Percentiles rank a stretch among this genome's conserved stretches.
These are phyloP conservation scores for Begonia loranthoides DNA, from an alignment of 306 rosid genomes.

Conservation along the genomic window DNA sequence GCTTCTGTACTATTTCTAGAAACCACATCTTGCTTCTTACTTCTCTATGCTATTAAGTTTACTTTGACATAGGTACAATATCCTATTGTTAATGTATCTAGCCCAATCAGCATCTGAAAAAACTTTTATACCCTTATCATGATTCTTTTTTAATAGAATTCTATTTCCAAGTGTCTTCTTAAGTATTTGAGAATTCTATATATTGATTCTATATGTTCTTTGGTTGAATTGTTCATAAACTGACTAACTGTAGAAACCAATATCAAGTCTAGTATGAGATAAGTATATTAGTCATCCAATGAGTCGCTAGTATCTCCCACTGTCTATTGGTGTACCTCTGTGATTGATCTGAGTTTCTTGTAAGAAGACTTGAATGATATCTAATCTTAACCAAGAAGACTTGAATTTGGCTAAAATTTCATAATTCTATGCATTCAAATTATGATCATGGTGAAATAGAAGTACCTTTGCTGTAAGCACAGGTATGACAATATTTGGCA, in stretches of 20 bases:
- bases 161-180: neutral
- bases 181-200: neutral
- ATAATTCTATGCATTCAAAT: too few species aligned
- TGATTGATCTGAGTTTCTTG: too few species aligned
- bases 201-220: neutral
- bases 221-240: neutral
- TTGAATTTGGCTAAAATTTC: too few species aligned
- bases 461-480: conserved; percentile 91
- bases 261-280: neutral
- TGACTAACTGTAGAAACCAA: neutral
- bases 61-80: neutral
- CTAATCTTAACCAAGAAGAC: too few species aligned
- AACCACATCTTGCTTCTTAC: neutral
- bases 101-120: neutral
- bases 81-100: neutral
- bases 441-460: too few species aligned
- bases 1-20: neutral
- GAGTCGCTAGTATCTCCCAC: too few species aligned
- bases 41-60: neutral
- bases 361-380: too few species aligned
- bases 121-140: neutral
- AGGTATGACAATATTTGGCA: conserved; percentile 91
- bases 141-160: neutral
- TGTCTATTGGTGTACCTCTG: too few species aligned
- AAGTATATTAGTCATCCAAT: too few species aligned